These are phyloP conservation scores for Berberis thunbergii DNA, from an alignment of 164 flowering plant species.

Conservation along the genomic window DNA sequence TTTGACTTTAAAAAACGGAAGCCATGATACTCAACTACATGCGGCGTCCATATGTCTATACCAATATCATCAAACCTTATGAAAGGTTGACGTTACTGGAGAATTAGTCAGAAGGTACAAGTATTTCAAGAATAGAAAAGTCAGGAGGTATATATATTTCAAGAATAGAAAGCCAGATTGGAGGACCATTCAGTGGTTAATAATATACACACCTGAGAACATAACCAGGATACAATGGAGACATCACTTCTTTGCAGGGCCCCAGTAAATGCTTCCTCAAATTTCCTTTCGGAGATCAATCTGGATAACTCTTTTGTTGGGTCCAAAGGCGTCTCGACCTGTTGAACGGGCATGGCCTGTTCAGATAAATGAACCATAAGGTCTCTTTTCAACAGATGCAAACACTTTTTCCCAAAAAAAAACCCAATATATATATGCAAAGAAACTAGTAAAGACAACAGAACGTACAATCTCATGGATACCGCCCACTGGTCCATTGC, in stretches of 20 bases:
- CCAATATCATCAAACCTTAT: too few species aligned
- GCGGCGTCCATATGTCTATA: too few species aligned
- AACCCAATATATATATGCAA: neutral
- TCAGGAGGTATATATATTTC: too few species aligned
- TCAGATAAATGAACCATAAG: neutral
- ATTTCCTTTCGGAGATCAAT: conserved; percentile 68
- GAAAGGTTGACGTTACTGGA: too few species aligned
- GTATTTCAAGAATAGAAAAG: neutral
- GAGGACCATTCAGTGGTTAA: too few species aligned
- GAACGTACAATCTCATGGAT: conserved; percentile 56
- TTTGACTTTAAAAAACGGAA: too few species aligned
- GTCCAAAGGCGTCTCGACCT: conserved; percentile 71
- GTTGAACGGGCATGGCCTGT: conserved; percentile 5
- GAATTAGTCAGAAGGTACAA: too few species aligned
- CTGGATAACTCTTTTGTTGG: conserved; percentile 73
- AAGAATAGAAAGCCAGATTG: too few species aligned
- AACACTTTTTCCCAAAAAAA: too few species aligned
- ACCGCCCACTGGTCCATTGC: conserved; percentile 63
- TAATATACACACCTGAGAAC: conserved; percentile 58
- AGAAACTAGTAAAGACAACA: neutral
- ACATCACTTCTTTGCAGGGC: conserved; percentile 92
- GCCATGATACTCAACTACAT: too few species aligned
- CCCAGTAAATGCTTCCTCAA: conserved; percentile 83
- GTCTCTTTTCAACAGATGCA: too few species aligned
- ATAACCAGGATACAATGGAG: conserved; percentile 84